phyloP scores from a whole-genome alignment of 805 yeast species.

The Candida broadrunensis region DNA sequence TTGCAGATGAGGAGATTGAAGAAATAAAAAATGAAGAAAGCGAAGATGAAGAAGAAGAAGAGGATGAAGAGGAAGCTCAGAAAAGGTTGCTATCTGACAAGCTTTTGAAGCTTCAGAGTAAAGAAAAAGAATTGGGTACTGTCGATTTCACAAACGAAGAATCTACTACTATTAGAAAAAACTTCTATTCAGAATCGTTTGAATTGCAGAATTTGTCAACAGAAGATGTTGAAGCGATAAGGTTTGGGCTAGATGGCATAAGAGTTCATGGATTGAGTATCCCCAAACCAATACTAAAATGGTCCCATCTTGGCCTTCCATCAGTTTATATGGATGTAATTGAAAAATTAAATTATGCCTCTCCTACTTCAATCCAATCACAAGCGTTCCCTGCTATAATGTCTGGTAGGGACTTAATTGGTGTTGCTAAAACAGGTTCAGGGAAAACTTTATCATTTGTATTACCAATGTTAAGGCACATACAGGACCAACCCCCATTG shows the following conservation, averaged over 20 bases:
- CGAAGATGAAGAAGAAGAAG: conserved; percentile 21
- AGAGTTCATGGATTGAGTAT: conserved; percentile 56
- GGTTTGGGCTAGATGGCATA: conserved; percentile 60
- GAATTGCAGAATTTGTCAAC: conserved; percentile 47
- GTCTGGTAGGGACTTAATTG: conserved; percentile 87
- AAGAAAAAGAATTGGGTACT: conserved; percentile 49
- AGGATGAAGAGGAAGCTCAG: conserved; percentile 33
- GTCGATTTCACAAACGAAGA: conserved; percentile 44
- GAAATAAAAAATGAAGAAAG: conserved; percentile 16
- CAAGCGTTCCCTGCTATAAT: conserved; percentile 89
- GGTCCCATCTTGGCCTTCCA: conserved; percentile 84
- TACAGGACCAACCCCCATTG: conserved; percentile 65
- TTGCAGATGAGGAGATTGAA: conserved; percentile 2
- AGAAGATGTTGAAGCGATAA: conserved; percentile 54
- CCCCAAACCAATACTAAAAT: conserved; percentile 65
- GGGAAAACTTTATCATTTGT: conserved; percentile 92
- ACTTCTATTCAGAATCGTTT: conserved; percentile 60
- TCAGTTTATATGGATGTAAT: conserved; percentile 52
- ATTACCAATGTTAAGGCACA: conserved; percentile 80
- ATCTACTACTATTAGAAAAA: conserved; percentile 55
- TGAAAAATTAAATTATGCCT: conserved; percentile 46
- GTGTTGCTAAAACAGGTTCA: conserved; percentile 94
- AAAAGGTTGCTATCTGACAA: conserved; percentile 33
- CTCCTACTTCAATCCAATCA: conserved; percentile 86
- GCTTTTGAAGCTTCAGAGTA: conserved; percentile 39